Evolutionary conservation across 1,284 basidiomycete species (phyloP), one percentile per base, ranked within the genome.

Genomic region (Chalciporus sp.): DNA sequence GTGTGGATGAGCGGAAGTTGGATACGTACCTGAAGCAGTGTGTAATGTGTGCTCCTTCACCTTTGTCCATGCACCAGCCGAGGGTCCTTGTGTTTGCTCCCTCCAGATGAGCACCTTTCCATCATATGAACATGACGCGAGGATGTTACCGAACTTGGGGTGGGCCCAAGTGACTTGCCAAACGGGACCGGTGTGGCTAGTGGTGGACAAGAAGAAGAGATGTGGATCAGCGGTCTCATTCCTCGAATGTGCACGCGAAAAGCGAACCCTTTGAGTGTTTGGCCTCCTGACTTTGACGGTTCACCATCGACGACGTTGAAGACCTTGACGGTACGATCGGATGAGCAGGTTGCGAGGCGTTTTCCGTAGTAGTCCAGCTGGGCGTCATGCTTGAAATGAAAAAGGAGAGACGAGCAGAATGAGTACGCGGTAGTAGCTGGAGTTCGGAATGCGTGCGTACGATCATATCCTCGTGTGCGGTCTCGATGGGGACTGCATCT

Each of bases 111-210:
- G 85, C 42, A 98, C 96, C 66, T 97, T 94, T 49, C 96, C 96
- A 65, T 99, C 96, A 72, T 98, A 99, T 5, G 95, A 98, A 71
- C 94, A 97, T 33, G 94, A 96, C 17, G 96, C 96, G 47, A 99
- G 86, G 67, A 99, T 97, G 59, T 92, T 88, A 1, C 96, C 96
- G 63, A 94, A 95, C 71, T 94, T 95, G 7, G 97, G 96, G 67
- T 99, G 95, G 7, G 93, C 96, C 97, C 96, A 99, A n/a, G 95
- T 86, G 46, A 99, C 88, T 71, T 97, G 95, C 95, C 96, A 98
- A 35, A 99, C 94, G 4, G 96, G 96, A 16, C 95, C 95, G 12
- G 94, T 94, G 74, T 98, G 97, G 48, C 94, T 91, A 33, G 43
- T 14, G 33, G 29, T 17, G 45, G 10, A 42, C 11, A 42, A 7